These are phyloP conservation scores for Chrysoporthe puriensis DNA, from an alignment of 2,329 filamentous ascomycete species.

Conservation along the genomic window DNA sequence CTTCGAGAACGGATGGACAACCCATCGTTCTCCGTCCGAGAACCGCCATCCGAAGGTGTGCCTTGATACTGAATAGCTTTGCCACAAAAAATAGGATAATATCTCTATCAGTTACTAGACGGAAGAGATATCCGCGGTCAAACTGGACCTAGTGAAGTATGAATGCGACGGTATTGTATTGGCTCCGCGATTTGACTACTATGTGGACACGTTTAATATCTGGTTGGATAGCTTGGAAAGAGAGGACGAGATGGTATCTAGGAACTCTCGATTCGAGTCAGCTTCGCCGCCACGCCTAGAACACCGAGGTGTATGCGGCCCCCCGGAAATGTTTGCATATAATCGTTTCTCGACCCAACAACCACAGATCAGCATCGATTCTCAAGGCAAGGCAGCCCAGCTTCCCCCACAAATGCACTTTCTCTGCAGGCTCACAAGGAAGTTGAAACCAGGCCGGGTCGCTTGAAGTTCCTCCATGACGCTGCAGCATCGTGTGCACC, in stretches of 20 bases:
- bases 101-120: too few relatives aligned
- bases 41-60: too few relatives aligned
- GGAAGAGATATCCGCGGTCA: conserved; percentile 17
- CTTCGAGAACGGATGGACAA: too few relatives aligned
- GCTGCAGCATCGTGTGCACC: conserved; percentile 63
- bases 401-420: conserved; percentile 59
- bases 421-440: conserved; percentile 58
- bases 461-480: conserved; percentile 65
- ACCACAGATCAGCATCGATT: conserved; percentile 24
- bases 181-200: neutral
- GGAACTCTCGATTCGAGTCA: neutral
- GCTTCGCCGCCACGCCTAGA: neutral
- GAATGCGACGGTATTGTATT: neutral
- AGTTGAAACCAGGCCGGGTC: conserved; percentile 51
- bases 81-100: too few relatives aligned
- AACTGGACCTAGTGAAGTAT: neutral
- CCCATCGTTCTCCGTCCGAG: too few relatives aligned
- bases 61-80: too few relatives aligned
- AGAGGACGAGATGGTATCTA: neutral
- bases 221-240: neutral
- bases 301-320: neutral
- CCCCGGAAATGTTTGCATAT: neutral
- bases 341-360: neutral
- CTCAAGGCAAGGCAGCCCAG: conserved; percentile 50
- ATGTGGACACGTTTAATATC: neutral